These are phyloP conservation scores for Punica granatum DNA, from an alignment of 345 rosid species.

Conservation along the genomic window DNA sequence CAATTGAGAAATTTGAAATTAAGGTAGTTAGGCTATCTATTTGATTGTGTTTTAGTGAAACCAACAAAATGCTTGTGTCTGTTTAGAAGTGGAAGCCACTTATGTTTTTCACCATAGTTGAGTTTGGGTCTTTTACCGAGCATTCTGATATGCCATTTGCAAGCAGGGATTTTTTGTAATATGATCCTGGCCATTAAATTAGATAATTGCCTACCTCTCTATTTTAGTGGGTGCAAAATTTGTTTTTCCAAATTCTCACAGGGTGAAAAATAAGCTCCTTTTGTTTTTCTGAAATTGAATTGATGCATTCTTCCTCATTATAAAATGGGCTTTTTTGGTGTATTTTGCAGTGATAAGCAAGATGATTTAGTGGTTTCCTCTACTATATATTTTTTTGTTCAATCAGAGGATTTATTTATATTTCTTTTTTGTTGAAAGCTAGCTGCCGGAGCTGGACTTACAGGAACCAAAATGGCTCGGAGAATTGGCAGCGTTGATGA, in stretches of 20 bases:
- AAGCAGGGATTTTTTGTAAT: neutral
- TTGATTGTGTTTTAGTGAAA: neutral
- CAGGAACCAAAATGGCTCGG: slow-evolving; percentile 89
- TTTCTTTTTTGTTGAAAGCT: slow-evolving; percentile 11
- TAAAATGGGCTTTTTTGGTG: neutral
- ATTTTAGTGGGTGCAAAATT: neutral
- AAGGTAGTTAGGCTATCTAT: neutral
- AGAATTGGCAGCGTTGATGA: slow-evolving; percentile 79
- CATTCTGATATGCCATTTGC: neutral
- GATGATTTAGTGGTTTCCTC: neutral
- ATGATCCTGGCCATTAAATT: neutral
- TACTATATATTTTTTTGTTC: neutral
- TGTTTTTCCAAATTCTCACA: neutral
- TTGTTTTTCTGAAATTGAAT: neutral
- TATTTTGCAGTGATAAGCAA: neutral
- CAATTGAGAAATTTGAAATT: neutral
- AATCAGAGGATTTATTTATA: neutral
- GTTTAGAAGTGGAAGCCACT: neutral
- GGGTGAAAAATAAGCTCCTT: neutral
- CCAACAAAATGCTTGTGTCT: neutral
- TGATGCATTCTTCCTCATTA: too few species aligned
- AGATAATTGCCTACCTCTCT: neutral
- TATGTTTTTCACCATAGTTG: neutral
- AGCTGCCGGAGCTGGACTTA: slow-evolving; percentile 99
- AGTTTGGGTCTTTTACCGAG: neutral